Evolutionary conservation across 306 rosid genomes (phyloP), one percentile per base, ranked within the genome.

Genomic region (Cicer bijugum): DNA sequence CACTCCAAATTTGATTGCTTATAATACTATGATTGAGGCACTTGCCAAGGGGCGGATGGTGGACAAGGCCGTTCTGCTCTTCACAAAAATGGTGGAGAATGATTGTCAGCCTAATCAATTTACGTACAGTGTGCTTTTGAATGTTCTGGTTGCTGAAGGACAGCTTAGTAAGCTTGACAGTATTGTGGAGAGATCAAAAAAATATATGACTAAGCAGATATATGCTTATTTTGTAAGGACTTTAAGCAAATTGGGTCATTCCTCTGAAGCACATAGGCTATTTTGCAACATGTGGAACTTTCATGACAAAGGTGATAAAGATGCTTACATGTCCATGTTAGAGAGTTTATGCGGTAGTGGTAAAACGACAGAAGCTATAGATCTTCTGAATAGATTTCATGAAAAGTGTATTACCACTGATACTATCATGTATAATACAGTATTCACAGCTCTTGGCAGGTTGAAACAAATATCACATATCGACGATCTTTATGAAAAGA

Each of bases 271-370:
- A 40, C 98, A 94, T 79, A 84, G 92, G 63, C 73, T 94, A 46
- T 94, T 94, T 78, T 91, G 98, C 88, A 84, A 83, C 79, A 91
- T 94, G 98, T 91, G 97, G 97, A 88, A 70, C 76, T 81, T 83
- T 68, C 96, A 89, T 69, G 88, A 88, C 48, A 85, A 75, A 71
- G 96, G 97, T 61, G 98, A 94, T 68, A 83, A 74, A 55, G 88
- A 88, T 42, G 92, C 97, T 9, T 94, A 80, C 55, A 78, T 86
- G 78, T 87, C 97, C 52, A 94, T 91, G 95, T 76, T 94, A 83
- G 97, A 91, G 82, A 89, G 96, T 76, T 71, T 94, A 70, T 94
- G 98, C 69, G 64, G 19, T 63, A 84, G 89, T 20, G 95, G 92
- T 66, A 91, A 89, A 84, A 88, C 87, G 28, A 71, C 85, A 2